Evolutionary conservation across 179 eudicot species (phyloP).

Genomic region (Silene coronaria): DNA sequence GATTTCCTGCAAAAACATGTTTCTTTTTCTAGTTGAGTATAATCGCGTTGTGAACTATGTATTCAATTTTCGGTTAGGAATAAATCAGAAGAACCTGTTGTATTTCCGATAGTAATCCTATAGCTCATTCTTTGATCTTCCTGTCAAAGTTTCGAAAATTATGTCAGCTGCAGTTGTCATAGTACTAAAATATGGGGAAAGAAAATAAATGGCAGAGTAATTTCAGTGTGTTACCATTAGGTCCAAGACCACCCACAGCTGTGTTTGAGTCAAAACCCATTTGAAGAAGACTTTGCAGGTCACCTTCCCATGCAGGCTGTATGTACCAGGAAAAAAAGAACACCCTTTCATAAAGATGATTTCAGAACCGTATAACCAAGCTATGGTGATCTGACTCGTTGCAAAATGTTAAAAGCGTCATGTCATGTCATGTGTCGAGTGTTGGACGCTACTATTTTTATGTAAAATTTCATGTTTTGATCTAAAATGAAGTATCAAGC

Average conservation of each 20-base stretch:
- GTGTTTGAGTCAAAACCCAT: slow-evolving; percentile 49
- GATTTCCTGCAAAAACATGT: slow-evolving; percentile 25
- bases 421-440: background rate
- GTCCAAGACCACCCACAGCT: slow-evolving; percentile 30
- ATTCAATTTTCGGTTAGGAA: slow-evolving; percentile 25
- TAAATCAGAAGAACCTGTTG: slow-evolving; percentile 20
- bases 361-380: background rate
- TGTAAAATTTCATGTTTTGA: background rate
- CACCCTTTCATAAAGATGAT: background rate
- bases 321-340: slow-evolving; percentile 11
- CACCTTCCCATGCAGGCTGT: slow-evolving; percentile 70
- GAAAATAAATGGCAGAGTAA: background rate
- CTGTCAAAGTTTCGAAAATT: slow-evolving; percentile 20
- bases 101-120: slow-evolving; percentile 26
- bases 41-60: slow-evolving; percentile 17
- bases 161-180: slow-evolving; percentile 10
- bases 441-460: no score
- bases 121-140: slow-evolving; percentile 32
- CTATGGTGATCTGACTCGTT: background rate
- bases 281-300: slow-evolving; percentile 71
- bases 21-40: slow-evolving; percentile 22
- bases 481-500: background rate
- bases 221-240: slow-evolving; percentile 22
- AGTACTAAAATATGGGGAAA: background rate
- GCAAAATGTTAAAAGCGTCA: background rate